Conservation (phyloP, 2,329 filamentous ascomycete species). For the Hirsutella rhossiliensis region DNA sequence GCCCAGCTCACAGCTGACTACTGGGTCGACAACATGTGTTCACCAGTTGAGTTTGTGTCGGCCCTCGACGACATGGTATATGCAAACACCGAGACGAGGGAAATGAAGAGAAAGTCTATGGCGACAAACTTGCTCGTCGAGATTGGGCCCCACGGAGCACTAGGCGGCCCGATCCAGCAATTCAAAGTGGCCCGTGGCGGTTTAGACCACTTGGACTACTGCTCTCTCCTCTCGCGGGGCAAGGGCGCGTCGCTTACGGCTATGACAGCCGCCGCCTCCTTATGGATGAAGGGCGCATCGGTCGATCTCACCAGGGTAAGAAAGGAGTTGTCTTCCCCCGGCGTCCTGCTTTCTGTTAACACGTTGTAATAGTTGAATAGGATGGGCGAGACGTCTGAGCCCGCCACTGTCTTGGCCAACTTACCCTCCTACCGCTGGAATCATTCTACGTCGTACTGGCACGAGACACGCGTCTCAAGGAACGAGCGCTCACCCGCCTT, state of each 20-base stretch:
- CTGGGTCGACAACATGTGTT: not conserved
- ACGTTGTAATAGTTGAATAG: not conserved
- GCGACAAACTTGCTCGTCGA: not conserved
- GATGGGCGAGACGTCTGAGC: not conserved
- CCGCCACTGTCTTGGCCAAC: not conserved
- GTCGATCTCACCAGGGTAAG: not conserved
- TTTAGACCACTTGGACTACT: not conserved
- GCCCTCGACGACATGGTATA: not conserved
- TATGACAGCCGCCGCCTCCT: not conserved
- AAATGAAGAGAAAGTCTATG: not conserved
- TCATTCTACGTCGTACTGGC: constrained; percentile 1
- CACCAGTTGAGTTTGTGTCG: not conserved
- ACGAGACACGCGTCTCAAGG: not conserved
- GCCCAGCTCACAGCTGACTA: not conserved
- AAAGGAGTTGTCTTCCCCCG: too few relatives aligned
- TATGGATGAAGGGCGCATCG: not conserved
- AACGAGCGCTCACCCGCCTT: not conserved
- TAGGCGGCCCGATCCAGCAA: not conserved
- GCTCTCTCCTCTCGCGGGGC: not conserved
- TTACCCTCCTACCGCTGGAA: constrained; percentile 1
- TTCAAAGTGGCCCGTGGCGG: not conserved
- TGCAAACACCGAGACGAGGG: not conserved
- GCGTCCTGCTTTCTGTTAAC: not conserved
- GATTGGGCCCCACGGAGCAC: not conserved
- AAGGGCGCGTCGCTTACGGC: not conserved